Percentiles rank a stretch among this genome's conserved stretches.
Evolutionary conservation across 2,329 filamentous ascomycete species (phyloP).

Genomic region (Bimuria novae-zelandiae): DNA sequence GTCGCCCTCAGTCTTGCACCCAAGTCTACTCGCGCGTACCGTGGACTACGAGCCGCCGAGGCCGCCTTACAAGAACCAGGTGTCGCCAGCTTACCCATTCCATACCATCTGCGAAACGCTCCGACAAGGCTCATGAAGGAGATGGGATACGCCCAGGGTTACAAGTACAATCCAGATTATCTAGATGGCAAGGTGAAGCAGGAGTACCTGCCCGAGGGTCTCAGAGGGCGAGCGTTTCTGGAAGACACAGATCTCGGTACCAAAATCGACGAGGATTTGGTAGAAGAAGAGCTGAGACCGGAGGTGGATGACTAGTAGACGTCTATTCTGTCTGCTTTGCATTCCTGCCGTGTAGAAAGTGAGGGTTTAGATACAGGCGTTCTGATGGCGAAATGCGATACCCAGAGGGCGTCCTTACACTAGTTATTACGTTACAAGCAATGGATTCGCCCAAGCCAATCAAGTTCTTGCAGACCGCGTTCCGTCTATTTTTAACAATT

Average conservation of each 20-base stretch:
- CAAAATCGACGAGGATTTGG: conserved; percentile 64
- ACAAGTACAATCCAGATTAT: conserved; percentile 97
- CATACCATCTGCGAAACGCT: conserved; percentile 86
- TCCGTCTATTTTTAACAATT: not conserved
- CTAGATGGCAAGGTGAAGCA: conserved; percentile 79
- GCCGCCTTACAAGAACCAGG: conserved; percentile 81
- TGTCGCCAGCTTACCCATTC: conserved; percentile 78
- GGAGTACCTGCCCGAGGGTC: conserved; percentile 82
- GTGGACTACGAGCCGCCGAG: conserved; percentile 79
- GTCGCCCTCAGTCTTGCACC: conserved; percentile 79
- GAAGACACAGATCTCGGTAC: conserved; percentile 80
- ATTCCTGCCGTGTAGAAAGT: not conserved
- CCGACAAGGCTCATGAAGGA: conserved; percentile 93
- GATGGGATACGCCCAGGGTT: conserved; percentile 84
- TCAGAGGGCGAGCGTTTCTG: conserved; percentile 74
- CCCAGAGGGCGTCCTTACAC: not conserved
- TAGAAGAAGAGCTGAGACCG: conserved; percentile 31
- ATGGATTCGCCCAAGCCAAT: too few relatives aligned
- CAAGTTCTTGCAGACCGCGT: not conserved
- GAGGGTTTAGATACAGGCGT: not conserved
- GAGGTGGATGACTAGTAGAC: conserved; percentile 28
- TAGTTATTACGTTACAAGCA: not conserved
- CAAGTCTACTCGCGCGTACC: conserved; percentile 87
- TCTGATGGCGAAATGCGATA: conserved; percentile 4
- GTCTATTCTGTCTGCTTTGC: not conserved